phyloP scores from a whole-genome alignment of 805 yeast species.

The Metschnikowia reukaufii region DNA sequence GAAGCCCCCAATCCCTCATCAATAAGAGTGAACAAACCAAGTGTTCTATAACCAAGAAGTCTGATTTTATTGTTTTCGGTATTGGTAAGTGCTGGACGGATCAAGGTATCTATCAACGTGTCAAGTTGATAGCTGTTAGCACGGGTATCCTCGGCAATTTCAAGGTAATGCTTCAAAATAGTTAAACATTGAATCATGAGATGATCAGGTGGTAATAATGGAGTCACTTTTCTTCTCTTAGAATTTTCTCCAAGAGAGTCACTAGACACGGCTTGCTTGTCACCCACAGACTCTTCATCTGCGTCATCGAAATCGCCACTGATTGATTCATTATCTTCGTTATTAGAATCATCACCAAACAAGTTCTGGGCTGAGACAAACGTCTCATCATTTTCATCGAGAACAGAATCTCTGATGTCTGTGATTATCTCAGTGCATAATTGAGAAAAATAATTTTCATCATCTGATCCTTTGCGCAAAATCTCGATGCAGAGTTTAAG shows the following conservation, averaged over 20 bases:
- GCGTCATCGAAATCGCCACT: conserved; percentile 25
- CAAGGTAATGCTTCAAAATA: conserved; percentile 68
- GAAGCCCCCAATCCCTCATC: conserved; percentile 63
- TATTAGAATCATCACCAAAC: conserved; percentile 18
- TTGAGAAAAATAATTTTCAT: conserved; percentile 79
- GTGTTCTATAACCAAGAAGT: conserved; percentile 69
- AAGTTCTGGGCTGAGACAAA: conserved; percentile 28
- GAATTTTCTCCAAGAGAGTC: conserved; percentile 33
- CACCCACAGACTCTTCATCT: conserved; percentile 25
- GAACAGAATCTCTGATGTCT: conserved; percentile 72
- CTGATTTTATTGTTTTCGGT: conserved; percentile 49
- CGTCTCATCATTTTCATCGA: conserved; percentile 37
- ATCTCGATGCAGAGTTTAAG: conserved; percentile 61
- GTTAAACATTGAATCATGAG: conserved; percentile 62
- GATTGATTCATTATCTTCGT: conserved; percentile 21
- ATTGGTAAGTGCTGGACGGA: conserved; percentile 66
- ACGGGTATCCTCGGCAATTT: conserved; percentile 62
- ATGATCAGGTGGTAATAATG: conserved; percentile 44
- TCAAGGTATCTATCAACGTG: conserved; percentile 71
- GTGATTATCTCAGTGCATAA: conserved; percentile 83
- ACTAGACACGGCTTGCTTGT: conserved; percentile 23
- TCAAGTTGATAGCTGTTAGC: conserved; percentile 63
- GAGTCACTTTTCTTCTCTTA: conserved; percentile 37
- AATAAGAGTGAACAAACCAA: conserved; percentile 77
- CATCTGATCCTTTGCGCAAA: conserved; percentile 67